These are phyloP conservation scores for Euphorbia celastroides DNA, from an alignment of 441 rosid genomes.

Conservation along the genomic window DNA sequence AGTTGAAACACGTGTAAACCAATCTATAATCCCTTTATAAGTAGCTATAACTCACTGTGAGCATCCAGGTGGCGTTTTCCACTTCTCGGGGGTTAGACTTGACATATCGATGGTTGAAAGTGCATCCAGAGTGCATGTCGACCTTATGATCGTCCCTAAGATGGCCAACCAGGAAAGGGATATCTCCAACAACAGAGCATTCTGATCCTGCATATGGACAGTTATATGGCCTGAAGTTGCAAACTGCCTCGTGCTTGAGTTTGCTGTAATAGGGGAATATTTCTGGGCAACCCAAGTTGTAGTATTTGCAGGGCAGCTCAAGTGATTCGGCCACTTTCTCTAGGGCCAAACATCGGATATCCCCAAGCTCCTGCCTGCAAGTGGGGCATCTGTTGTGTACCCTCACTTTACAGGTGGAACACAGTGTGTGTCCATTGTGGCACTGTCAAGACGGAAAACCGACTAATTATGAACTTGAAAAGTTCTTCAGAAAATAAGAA, in stretches of 20 bases:
- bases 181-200: slow-evolving; percentile 63
- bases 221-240: slow-evolving; percentile 84
- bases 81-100: slow-evolving; percentile 90
- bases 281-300: slow-evolving; percentile 77
- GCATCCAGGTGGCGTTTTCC: slow-evolving; percentile 91
- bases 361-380: slow-evolving; percentile 73
- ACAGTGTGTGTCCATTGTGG: slow-evolving; percentile 76
- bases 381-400: slow-evolving; percentile 91
- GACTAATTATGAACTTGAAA: slow-evolving; percentile 3
- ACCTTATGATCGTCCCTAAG: slow-evolving; percentile 86
- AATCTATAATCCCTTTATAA: neutral
- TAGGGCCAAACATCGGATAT: slow-evolving; percentile 64
- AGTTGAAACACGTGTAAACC: neutral
- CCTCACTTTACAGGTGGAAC: slow-evolving; percentile 78
- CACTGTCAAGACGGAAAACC: slow-evolving; percentile 44
- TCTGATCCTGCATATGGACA: slow-evolving; percentile 96
- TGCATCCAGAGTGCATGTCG: slow-evolving; percentile 84
- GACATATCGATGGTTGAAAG: slow-evolving; percentile 85
- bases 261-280: slow-evolving; percentile 86
- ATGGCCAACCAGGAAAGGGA: slow-evolving; percentile 73
- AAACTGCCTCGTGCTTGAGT: slow-evolving; percentile 71
- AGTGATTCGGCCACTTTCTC: slow-evolving; percentile 92
- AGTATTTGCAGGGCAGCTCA: slow-evolving; percentile 82
- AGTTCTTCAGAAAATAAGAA: neutral
- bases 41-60: slow-evolving; percentile 22